Evolutionary conservation across 352 stramenopile species (phyloP).

Genomic region (Globisporangium sylvaticum): DNA sequence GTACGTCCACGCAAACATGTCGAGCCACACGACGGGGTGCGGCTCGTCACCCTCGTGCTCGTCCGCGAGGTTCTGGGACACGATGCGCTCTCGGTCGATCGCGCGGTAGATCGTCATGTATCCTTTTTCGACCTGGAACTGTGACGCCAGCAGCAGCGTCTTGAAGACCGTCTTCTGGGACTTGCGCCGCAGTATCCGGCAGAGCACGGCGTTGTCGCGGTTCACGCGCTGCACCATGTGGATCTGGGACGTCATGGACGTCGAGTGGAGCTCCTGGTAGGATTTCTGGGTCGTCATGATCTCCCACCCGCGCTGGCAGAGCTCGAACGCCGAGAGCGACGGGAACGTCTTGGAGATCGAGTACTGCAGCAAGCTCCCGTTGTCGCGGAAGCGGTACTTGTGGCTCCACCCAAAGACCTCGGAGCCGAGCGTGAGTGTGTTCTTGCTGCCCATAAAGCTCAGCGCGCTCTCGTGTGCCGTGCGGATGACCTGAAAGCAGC

Average conservation of each 20-base stretch:
- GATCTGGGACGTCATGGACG: conserved; percentile 24
- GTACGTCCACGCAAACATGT: conserved; percentile 22
- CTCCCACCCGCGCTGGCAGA: conserved; percentile 28
- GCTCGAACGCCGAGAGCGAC: conserved; percentile 17
- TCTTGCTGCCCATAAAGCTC: conserved; percentile 20
- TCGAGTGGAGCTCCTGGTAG: conserved; percentile 32
- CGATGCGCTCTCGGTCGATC: conserved; percentile 19
- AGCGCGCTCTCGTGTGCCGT: conserved; percentile 22
- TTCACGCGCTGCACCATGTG: conserved; percentile 31
- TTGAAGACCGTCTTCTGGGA: conserved; percentile 25
- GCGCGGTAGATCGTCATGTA: conserved; percentile 36
- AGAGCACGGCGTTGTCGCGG: conserved; percentile 34
- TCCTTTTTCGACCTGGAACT: conserved; percentile 27
- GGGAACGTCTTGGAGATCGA: conserved; percentile 37
- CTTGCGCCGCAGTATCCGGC: conserved; percentile 26
- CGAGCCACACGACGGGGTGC: conserved; percentile 16
- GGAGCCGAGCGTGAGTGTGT: conserved; percentile 22
- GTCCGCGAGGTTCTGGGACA: conserved; percentile 19
- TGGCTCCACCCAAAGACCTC: conserved; percentile 40
- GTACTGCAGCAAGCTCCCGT: conserved; percentile 27
- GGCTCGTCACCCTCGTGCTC: conserved; percentile 14
- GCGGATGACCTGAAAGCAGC: conserved; percentile 35
- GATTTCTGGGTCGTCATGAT: conserved; percentile 31
- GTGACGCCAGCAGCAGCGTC: conserved; percentile 35
- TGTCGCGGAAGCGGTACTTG: conserved; percentile 21